Evolutionary conservation across 169 alveolate species (phyloP).

Genomic region (Eimeria praecox): DNA sequence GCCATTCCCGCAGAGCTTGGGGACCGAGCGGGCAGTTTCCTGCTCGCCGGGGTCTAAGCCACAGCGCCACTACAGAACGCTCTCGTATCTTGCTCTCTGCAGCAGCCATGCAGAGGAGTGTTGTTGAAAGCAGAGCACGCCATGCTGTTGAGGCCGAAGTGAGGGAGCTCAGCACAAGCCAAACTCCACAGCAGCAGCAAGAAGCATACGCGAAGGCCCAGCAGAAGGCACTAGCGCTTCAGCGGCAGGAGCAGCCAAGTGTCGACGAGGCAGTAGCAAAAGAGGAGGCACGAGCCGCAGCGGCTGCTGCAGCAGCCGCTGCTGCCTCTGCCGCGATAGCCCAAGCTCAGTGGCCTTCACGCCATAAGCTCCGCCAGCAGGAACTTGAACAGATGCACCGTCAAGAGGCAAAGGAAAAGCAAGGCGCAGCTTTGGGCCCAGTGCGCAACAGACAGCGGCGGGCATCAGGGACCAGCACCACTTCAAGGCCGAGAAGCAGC

Average conservation of each 20-base stretch:
- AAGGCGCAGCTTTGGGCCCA: not conserved
- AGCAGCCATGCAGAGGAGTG: slow-evolving; percentile 52
- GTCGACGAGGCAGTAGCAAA: slow-evolving; percentile 33
- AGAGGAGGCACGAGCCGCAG: slow-evolving; percentile 47
- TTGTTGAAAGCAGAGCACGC: slow-evolving; percentile 69
- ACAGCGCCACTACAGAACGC: slow-evolving; percentile 64
- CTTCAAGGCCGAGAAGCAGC: not conserved
- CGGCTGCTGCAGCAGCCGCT: slow-evolving; percentile 66
- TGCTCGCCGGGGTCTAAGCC: slow-evolving; percentile 73
- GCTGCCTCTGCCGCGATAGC: slow-evolving; percentile 72
- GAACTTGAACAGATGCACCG: slow-evolving; percentile 55
- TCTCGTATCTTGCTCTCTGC: slow-evolving; percentile 49
- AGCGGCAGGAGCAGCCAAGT: slow-evolving; percentile 14
- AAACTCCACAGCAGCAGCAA: slow-evolving; percentile 65
- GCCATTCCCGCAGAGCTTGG: slow-evolving; percentile 50
- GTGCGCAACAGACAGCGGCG: not conserved
- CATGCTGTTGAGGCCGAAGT: slow-evolving; percentile 76
- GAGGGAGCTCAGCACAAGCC: slow-evolving; percentile 51
- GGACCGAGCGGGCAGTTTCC: slow-evolving; percentile 64
- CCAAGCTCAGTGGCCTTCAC: slow-evolving; percentile 73
- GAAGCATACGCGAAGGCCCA: slow-evolving; percentile 71
- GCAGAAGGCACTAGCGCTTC: slow-evolving; percentile 48
- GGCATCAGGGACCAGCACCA: not conserved
- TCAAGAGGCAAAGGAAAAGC: slow-evolving; percentile 26
- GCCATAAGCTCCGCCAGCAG: slow-evolving; percentile 40